Evolutionary conservation across 352 stramenopile genomes (phyloP).

Genomic region (Pythium monospermum): DNA sequence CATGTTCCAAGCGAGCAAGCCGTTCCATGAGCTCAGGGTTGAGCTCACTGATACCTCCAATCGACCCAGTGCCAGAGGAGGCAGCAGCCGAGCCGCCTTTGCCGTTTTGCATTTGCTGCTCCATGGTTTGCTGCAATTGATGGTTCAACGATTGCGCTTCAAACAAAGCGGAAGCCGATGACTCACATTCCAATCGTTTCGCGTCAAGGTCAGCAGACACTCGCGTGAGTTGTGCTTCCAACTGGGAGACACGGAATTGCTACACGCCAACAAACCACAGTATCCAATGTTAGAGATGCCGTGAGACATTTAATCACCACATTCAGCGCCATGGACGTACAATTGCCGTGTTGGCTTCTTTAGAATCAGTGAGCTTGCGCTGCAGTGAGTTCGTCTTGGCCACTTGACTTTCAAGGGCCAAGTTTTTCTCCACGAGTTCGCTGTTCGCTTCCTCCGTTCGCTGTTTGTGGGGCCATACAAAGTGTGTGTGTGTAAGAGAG

Average conservation of each 20-base stretch:
- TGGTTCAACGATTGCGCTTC: slow-evolving; percentile 36
- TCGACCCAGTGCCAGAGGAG: slow-evolving; percentile 8
- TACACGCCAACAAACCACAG: too few species aligned
- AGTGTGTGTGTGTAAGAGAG: too few species aligned
- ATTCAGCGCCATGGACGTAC: slow-evolving; percentile 26
- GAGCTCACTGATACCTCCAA: slow-evolving; percentile 46
- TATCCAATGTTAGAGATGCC: not conserved
- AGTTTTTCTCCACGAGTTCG: slow-evolving; percentile 46
- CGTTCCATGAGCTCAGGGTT: slow-evolving; percentile 70
- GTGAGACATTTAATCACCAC: too few species aligned
- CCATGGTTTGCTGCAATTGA: slow-evolving; percentile 47
- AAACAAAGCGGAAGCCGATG: slow-evolving; percentile 24
- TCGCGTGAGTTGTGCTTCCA: slow-evolving; percentile 34
- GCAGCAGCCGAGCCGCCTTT: not conserved
- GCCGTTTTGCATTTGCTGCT: slow-evolving; percentile 14
- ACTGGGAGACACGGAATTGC: slow-evolving; percentile 60
- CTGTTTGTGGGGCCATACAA: too few species aligned
- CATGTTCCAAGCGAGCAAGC: slow-evolving; percentile 44
- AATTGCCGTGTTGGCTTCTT: slow-evolving; percentile 55
- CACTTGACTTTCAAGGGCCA: slow-evolving; percentile 48
- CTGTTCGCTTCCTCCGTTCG: slow-evolving; percentile 47
- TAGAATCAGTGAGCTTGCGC: slow-evolving; percentile 61
- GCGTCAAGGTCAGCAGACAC: slow-evolving; percentile 29
- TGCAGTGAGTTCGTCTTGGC: slow-evolving; percentile 43
- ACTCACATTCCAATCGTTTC: slow-evolving; percentile 27